Conservation (phyloP, 345 rosid species). For the Populus tremula region DNA sequence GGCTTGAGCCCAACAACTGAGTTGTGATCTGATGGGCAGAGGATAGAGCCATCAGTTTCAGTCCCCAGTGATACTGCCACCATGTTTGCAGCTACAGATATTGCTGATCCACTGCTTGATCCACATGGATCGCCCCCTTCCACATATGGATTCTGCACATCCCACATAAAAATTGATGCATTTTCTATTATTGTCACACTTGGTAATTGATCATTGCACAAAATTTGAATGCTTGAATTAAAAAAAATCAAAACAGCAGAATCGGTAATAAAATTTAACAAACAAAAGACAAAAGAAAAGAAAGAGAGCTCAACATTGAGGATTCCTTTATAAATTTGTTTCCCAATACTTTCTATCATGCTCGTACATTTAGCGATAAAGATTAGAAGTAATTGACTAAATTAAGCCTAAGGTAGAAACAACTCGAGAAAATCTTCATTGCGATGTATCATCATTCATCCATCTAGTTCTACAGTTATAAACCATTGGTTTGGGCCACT, state of each 20-base stretch:
- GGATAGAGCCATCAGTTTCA: conserved; percentile 69
- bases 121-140: conserved; percentile 55
- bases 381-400: too few relatives aligned
- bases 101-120: conserved; percentile 76
- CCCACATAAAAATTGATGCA: not conserved
- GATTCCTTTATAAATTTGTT: too few relatives aligned
- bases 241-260: not conserved
- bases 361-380: too few relatives aligned
- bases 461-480: too few relatives aligned
- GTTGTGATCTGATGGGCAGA: conserved; percentile 51
- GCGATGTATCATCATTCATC: too few relatives aligned
- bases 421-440: too few relatives aligned
- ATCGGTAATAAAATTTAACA: not conserved
- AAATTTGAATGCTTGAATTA: too few relatives aligned
- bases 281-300: too few relatives aligned
- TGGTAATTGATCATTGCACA: not conserved
- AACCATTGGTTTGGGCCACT: too few relatives aligned
- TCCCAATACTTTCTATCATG: too few relatives aligned
- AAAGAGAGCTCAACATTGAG: too few relatives aligned
- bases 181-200: not conserved
- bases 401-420: too few relatives aligned
- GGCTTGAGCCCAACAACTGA: conserved; percentile 79
- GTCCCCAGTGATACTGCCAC: conserved; percentile 63
- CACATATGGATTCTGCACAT: conserved; percentile 64
- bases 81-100: conserved; percentile 69